Evolutionary conservation across 805 yeast species (phyloP), one percentile per base, ranked within the genome.

Genomic region (Komagataella phaffii): DNA sequence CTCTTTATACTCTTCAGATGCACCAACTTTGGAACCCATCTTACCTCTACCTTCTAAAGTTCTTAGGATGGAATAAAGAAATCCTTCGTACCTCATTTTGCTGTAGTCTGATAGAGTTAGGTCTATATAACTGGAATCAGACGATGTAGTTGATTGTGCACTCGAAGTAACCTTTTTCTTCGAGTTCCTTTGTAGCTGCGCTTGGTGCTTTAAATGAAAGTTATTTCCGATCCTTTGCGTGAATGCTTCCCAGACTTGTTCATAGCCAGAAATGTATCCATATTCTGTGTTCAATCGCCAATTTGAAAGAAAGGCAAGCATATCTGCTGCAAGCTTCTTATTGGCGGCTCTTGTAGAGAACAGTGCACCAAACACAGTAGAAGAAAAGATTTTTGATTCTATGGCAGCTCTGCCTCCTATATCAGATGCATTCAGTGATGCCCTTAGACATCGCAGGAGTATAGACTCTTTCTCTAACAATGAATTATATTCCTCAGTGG

Each of bases 1-100:
- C 6, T 75, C 64, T 53, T 80, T 81, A 51, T 80, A 75, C 57
- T 91, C 97, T 7, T 84, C 93, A 53, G 88, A 83, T 0, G 96
- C 96, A 1, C 97, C 97, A 7, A 91, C 98, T 59, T 84, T 65
- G 0, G 96, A 87, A 8, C 96, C 96, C 76, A 86, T 74, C 59
- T 81, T 84, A 6, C 98, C 98, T 58, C 90, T 76, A 2, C 96
- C 96, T 49, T 62, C 60, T 24, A 66, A 56, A 2, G 64, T 52
- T 24, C 67, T 51, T 23, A 59, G 54, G 17, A 59, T 58, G 17
- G 64, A 57, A 65, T 66, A 61, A 17, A 67, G 53, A 70, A 70
- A 67, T 0, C 64, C 65, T 50, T 67, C 71, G 49, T 62, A 64
- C 48, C 61, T 57, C 46, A 57, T 56, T 17, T 61, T 57, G 14